Percentiles rank a stretch among this genome's conserved stretches.
Conservation (phyloP, 441 rosid species). For the Manihot esculenta region DNA sequence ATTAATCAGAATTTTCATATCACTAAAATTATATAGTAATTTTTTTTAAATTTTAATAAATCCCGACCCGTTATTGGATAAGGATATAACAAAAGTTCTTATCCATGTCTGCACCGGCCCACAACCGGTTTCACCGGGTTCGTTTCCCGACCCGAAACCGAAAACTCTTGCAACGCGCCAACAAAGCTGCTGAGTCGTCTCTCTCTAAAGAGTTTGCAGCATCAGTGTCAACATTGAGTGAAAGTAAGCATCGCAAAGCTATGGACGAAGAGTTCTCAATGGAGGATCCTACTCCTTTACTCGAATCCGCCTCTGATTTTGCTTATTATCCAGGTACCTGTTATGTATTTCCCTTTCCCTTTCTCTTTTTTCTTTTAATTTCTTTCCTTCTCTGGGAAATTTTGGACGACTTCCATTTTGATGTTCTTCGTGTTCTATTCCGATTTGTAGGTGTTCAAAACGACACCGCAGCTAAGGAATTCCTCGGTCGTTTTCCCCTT, state of each 20-base stretch:
- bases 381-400: neutral
- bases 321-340: constrained; percentile 63
- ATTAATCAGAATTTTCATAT: too few relatives aligned
- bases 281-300: constrained; percentile 60
- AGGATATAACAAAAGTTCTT: too few relatives aligned
- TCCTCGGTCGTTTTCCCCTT: constrained; percentile 82
- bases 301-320: constrained; percentile 72
- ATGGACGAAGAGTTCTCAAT: constrained; percentile 48
- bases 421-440: neutral
- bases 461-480: constrained; percentile 63
- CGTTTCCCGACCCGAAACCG: neutral
- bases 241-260: neutral
- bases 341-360: neutral
- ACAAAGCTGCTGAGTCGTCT: neutral
- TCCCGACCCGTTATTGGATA: too few relatives aligned
- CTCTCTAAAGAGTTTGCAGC: too few relatives aligned
- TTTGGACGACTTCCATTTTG: neutral
- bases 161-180: constrained; percentile 24
- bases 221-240: neutral
- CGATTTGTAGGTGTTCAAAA: constrained; percentile 48
- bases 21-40: too few relatives aligned
- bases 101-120: neutral
- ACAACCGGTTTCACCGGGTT: neutral
- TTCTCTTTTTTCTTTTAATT: neutral
- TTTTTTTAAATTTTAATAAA: too few relatives aligned